Evolutionary conservation across 2,329 filamentous ascomycete genomes (phyloP).

Genomic region (Fusarium humuli): DNA sequence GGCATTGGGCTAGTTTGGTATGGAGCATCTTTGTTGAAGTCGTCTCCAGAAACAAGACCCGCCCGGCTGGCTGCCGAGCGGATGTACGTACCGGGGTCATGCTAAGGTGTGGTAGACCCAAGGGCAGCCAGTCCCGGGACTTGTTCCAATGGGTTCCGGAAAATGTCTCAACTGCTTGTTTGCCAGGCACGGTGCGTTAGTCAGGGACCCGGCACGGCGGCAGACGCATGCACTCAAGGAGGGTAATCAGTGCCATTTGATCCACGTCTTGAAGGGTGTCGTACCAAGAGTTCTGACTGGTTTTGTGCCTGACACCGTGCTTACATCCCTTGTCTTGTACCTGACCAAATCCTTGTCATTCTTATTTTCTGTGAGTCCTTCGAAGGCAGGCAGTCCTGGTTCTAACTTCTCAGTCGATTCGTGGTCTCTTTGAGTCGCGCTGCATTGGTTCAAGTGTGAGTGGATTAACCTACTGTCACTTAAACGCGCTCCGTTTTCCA

Average conservation of each 20-base stretch:
- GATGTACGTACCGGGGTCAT: slow-evolving; percentile 15
- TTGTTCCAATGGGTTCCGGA: slow-evolving; percentile 22
- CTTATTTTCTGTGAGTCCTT: slow-evolving; percentile 3
- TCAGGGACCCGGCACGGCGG: slow-evolving; percentile 41
- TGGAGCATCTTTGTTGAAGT: slow-evolving; percentile 12
- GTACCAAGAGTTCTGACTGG: slow-evolving; percentile 31
- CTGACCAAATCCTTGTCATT: slow-evolving; percentile 27
- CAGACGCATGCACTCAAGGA: slow-evolving; percentile 45
- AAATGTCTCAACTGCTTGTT: slow-evolving; percentile 44
- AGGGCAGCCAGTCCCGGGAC: slow-evolving; percentile 29
- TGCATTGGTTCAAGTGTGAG: slow-evolving; percentile 20
- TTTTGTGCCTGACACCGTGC: slow-evolving; percentile 31
- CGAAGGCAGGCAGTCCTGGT: neutral
- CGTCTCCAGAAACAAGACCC: slow-evolving; percentile 25
- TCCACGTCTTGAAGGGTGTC: slow-evolving; percentile 25
- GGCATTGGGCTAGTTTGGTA: slow-evolving; percentile 33
- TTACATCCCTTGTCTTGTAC: slow-evolving; percentile 30
- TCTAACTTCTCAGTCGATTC: slow-evolving; percentile 5
- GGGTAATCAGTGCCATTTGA: slow-evolving; percentile 9
- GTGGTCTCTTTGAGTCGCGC: slow-evolving; percentile 11
- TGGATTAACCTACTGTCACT: slow-evolving; percentile 20
- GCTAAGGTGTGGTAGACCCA: slow-evolving; percentile 25
- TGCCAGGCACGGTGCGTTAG: slow-evolving; percentile 47
- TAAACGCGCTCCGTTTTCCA: slow-evolving; percentile 26
- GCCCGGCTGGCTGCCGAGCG: slow-evolving; percentile 40